Percentiles rank a stretch among this genome's conserved stretches.
Evolutionary conservation across 495 filamentous ascomycete species (phyloP).

Genomic region (Hypoxylon fuscum): DNA sequence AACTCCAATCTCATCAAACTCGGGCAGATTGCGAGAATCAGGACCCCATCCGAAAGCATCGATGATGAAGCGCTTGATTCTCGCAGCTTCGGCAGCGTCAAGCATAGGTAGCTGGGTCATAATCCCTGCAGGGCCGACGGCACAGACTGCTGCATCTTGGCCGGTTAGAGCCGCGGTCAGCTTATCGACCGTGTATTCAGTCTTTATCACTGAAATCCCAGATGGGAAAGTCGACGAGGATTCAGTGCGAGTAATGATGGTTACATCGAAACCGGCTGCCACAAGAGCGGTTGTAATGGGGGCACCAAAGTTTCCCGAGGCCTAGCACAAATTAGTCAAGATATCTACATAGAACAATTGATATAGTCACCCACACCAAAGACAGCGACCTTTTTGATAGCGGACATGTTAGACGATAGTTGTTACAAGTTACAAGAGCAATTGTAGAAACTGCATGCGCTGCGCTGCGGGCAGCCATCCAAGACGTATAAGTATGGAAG

Average conservation of each 20-base stretch:
- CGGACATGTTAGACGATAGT: slow-evolving; percentile 37
- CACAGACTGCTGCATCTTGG: slow-evolving; percentile 57
- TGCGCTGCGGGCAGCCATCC: background rate
- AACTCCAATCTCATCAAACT: slow-evolving; percentile 34
- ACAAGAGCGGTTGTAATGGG: slow-evolving; percentile 59
- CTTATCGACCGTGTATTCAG: slow-evolving; percentile 55
- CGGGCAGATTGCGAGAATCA: slow-evolving; percentile 38
- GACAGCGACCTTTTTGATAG: slow-evolving; percentile 51
- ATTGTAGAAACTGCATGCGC: background rate
- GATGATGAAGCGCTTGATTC: slow-evolving; percentile 60
- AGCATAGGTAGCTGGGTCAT: slow-evolving; percentile 51
- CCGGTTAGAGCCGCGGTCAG: slow-evolving; percentile 50
- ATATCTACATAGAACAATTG: background rate
- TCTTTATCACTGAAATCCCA: slow-evolving; percentile 45
- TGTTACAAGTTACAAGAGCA: background rate
- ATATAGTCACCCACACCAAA: slow-evolving; percentile 48
- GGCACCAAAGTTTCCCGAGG: slow-evolving; percentile 61
- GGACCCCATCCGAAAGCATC: slow-evolving; percentile 62
- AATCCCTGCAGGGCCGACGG: slow-evolving; percentile 43
- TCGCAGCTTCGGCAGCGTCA: slow-evolving; percentile 60
- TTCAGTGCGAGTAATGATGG: slow-evolving; percentile 55
- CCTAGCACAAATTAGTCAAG: slow-evolving; percentile 44
- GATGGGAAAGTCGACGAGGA: slow-evolving; percentile 45
- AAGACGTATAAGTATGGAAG: no score
- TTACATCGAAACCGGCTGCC: slow-evolving; percentile 56